Percentiles rank a stretch among this genome's conserved stretches.
phyloP scores from a whole-genome alignment of 2,329 filamentous ascomycete genomes.

The Fusarium pininemorale region DNA sequence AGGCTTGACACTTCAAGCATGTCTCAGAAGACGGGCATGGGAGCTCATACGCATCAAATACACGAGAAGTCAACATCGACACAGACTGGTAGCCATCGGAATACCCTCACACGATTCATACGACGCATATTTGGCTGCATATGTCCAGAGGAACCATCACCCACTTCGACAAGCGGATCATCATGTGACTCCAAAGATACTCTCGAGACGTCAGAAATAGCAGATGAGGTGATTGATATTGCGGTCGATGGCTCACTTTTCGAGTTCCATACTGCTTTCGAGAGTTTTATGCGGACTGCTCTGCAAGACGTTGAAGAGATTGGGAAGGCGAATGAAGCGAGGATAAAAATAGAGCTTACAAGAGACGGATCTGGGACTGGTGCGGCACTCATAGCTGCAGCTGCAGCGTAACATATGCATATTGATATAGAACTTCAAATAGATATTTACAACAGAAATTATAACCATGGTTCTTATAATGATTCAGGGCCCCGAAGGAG shows the following conservation, averaged over 20 bases:
- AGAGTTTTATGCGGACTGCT: not conserved
- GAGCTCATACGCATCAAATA: not conserved
- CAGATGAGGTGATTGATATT: not conserved
- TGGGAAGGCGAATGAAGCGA: not conserved
- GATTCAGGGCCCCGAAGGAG: too few species aligned
- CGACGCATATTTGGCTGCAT: not conserved
- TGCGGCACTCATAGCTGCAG: conserved; percentile 7
- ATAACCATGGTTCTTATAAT: too few species aligned
- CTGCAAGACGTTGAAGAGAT: not conserved
- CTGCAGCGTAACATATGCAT: not conserved
- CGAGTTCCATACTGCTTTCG: conserved; percentile 2
- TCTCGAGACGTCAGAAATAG: not conserved
- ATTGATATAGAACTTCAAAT: not conserved
- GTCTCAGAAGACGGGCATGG: not conserved
- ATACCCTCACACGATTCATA: accelerated
- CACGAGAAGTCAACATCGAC: accelerated
- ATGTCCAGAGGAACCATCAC: accelerated
- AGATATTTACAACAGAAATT: not conserved
- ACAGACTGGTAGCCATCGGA: accelerated
- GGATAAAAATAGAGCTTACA: conserved; percentile 15
- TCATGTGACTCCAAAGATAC: not conserved
- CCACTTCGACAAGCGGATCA: not conserved
- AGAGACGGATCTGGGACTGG: conserved; percentile 6
- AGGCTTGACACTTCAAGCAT: not conserved
- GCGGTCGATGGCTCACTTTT: conserved; percentile 4